phyloP scores from a whole-genome alignment of 2,329 filamentous ascomycete genomes.

The Trichocomaceae sp. region DNA sequence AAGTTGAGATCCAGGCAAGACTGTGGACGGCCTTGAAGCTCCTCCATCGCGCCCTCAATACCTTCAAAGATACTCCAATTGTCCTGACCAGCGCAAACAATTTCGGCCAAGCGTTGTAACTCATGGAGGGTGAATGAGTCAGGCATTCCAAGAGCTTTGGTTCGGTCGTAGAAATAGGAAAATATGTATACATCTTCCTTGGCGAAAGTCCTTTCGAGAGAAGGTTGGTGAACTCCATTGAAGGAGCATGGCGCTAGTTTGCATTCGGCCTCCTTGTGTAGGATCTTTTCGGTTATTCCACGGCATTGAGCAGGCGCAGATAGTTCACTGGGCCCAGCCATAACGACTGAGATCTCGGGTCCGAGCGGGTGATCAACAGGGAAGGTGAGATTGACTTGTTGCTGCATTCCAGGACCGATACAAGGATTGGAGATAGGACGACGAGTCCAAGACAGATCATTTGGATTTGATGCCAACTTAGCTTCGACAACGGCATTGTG shows the following conservation, averaged over 20 bases:
- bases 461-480: slow-evolving; percentile 57
- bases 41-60: slow-evolving; percentile 69
- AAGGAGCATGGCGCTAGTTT: slow-evolving; percentile 89
- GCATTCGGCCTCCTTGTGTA: slow-evolving; percentile 80
- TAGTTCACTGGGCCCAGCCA: slow-evolving; percentile 68
- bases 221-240: slow-evolving; percentile 93
- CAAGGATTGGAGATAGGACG: slow-evolving; percentile 75
- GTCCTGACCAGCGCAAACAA: slow-evolving; percentile 72
- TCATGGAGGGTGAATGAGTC: slow-evolving; percentile 90
- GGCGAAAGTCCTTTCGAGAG: slow-evolving; percentile 83
- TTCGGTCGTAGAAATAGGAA: slow-evolving; percentile 97
- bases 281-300: slow-evolving; percentile 78
- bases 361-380: slow-evolving; percentile 61
- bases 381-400: slow-evolving; percentile 66
- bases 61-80: slow-evolving; percentile 75
- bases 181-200: slow-evolving; percentile 92
- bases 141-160: slow-evolving; percentile 92
- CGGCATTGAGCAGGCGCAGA: slow-evolving; percentile 81
- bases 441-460: slow-evolving; percentile 60
- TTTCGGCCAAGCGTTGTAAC: slow-evolving; percentile 74
- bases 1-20: slow-evolving; percentile 95
- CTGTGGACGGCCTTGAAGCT: slow-evolving; percentile 76
- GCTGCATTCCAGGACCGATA: slow-evolving; percentile 71
- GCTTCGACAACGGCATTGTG: slow-evolving; percentile 69
- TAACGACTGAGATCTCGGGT: slow-evolving; percentile 63